Conservation (phyloP, 805 yeast species). For the Clavispora vitiphila region DNA sequence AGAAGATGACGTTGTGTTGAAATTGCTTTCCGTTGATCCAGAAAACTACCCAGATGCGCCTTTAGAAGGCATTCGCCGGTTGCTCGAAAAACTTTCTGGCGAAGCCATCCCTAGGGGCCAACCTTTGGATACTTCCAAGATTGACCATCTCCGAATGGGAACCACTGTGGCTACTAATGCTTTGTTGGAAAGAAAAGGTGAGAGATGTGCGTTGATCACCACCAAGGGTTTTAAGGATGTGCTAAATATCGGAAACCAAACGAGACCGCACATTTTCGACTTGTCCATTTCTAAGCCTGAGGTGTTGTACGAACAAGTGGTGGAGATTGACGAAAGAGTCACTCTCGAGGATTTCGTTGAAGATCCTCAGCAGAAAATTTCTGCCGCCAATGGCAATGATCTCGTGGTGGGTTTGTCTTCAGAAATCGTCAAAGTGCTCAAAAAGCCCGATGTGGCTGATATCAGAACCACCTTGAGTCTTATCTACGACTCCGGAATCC, state of each 20-base stretch:
- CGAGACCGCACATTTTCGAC: constrained; percentile 87
- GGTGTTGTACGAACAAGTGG: constrained; percentile 66
- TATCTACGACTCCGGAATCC: constrained; percentile 18
- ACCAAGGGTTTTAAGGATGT: constrained; percentile 88
- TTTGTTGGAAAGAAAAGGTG: constrained; percentile 87
- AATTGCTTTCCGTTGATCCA: constrained; percentile 16
- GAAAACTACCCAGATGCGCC: constrained; percentile 17
- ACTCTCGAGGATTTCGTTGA: constrained; percentile 48
- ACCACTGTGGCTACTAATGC: constrained; percentile 79
- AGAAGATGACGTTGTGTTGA: constrained; percentile 15
- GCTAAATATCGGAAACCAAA: constrained; percentile 80
- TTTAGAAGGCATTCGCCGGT: constrained; percentile 14
- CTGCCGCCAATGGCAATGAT: constrained; percentile 21
- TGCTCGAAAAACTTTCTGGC: constrained; percentile 12
- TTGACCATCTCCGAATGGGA: constrained; percentile 22
- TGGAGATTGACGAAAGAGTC: constrained; percentile 87
- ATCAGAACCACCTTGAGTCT: constrained; percentile 21
- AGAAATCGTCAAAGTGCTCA: constrained; percentile 28
- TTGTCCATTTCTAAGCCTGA: constrained; percentile 68
- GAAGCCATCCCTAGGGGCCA: constrained; percentile 12
- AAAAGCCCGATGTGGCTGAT: constrained; percentile 23
- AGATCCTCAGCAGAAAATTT: constrained; percentile 7
- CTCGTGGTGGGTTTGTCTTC: constrained; percentile 34
- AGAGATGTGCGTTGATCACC: constrained; percentile 76
- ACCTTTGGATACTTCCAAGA: constrained; percentile 15